Evolutionary conservation across 495 filamentous ascomycete genomes (phyloP).

Genomic region (Penicillium macrosclerotiorum): DNA sequence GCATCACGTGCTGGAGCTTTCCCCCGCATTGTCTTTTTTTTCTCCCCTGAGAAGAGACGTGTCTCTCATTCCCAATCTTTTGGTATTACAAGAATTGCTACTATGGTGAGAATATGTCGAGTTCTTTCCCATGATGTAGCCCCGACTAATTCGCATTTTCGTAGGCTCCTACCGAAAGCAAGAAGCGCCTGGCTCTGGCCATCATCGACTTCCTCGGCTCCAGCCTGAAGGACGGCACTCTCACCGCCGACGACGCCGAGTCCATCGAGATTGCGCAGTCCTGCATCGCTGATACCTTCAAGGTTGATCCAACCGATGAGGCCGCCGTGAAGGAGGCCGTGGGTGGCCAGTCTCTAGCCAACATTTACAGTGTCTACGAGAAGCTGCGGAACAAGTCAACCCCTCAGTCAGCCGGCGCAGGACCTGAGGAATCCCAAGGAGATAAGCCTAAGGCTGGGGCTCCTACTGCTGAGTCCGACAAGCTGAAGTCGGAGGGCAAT

Average conservation of each 20-base stretch:
- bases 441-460: conserved; percentile 33
- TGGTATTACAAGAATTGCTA: conserved; percentile 6
- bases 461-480: conserved; percentile 70
- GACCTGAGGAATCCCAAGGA: conserved; percentile 19
- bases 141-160: no score
- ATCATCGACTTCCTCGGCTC: conserved; percentile 91
- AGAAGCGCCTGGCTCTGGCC: conserved; percentile 94
- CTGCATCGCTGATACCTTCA: conserved; percentile 93
- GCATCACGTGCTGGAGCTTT: conserved; percentile 28
- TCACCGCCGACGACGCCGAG: conserved; percentile 82
- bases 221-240: conserved; percentile 84
- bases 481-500: conserved; percentile 88
- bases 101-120: conserved; percentile 22
- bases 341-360: conserved; percentile 77
- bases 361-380: conserved; percentile 94
- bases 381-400: conserved; percentile 75
- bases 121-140: no score
- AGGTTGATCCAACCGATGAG: conserved; percentile 79
- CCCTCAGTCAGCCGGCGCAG: conserved; percentile 26
- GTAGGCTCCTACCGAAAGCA: conserved; percentile 64
- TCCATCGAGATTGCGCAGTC: conserved; percentile 87
- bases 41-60: conserved; percentile 4
- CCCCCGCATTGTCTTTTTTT: conserved; percentile 26
- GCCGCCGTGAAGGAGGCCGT: conserved; percentile 72
- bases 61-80: conserved; percentile 2